Base-by-base conservation (phyloP, 805 yeast genomes). In the Middelhovenomyces tepae region DNA sequence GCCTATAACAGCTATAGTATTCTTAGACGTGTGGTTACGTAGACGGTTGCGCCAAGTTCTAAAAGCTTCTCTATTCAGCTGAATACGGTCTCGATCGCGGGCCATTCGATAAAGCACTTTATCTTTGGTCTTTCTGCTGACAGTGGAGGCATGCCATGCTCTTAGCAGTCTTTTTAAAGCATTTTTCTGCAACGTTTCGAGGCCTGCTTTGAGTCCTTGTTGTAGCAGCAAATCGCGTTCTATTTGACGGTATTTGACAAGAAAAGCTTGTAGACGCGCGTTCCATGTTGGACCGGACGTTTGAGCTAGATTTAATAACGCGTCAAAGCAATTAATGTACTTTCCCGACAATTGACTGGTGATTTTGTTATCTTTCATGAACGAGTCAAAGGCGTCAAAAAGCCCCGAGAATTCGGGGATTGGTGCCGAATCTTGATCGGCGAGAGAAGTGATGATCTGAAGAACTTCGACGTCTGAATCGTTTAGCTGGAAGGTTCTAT, bases 251-350 rank as follows among this genome's bases (percentile, higher is more conserved):
- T 31, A 29, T 11, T 41, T 45, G 8, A 18, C 11, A 8, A 43
- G n/a, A 22, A 34, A 34, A 22, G 24, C 37, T 3, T 32, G 34
- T 16, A 45, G 26, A 6, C 49, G 36, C 15, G 26, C 33, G 5
- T 25, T 26, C 49, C 49, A 45, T 2, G 42, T 39, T n/a, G 22
- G 19, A 8, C 36, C 27, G 6, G 29, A 19, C 22, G 39, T 43
- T 7, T 26, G 32, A 11, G 42, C 37, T n/a, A 45, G 37, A 20
- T 32, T 35, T 15, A 41, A 28, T 18, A 43, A 20, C 13, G 34
- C 36, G 18, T 37, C 32, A 19, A 42, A 26, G 26, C 49, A 45
- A 18, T 38, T 37, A 22, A 24, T 26, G 26, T 43, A 43, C 6
- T 30, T 26, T 11, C 40, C 30, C 22, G 27, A 32, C 17, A 16